These are phyloP conservation scores for Sporothrix inflata DNA, from an alignment of 2,329 filamentous ascomycete genomes.

Conservation along the genomic window DNA sequence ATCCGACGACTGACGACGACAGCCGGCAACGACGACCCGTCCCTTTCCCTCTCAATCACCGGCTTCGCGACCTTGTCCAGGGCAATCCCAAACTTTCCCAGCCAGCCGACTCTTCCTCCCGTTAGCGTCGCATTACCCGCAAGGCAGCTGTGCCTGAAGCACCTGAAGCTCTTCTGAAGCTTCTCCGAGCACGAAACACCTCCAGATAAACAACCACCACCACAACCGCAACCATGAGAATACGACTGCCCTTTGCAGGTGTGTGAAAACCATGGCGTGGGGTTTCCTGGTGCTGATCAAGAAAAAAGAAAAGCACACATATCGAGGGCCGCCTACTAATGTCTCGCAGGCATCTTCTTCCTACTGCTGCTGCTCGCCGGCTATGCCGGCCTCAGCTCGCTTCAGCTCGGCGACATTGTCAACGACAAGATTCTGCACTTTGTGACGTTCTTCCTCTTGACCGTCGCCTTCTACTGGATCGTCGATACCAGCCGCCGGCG, in stretches of 20 bases:
- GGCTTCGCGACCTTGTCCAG: background rate
- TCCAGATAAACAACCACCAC: conserved; percentile 29
- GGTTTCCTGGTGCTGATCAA: background rate
- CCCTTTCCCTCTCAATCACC: background rate
- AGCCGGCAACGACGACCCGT: background rate
- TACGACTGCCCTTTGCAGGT: conserved; percentile 89
- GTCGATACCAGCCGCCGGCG: conserved; percentile 87
- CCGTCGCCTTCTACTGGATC: conserved; percentile 93
- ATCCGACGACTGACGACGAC: background rate
- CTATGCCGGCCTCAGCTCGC: conserved; percentile 75
- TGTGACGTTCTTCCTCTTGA: conserved; percentile 87
- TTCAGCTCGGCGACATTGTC: conserved; percentile 60
- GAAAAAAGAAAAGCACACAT: background rate
- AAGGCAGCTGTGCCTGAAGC: conserved; percentile 6
- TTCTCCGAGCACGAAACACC: conserved; percentile 20
- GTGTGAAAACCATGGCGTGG: conserved; percentile 41
- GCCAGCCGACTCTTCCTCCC: background rate
- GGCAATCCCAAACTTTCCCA: background rate
- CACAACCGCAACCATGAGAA: conserved; percentile 64
- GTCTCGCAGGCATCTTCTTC: conserved; percentile 66
- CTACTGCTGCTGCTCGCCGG: conserved; percentile 73
- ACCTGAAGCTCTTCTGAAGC: background rate
- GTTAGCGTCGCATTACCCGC: background rate
- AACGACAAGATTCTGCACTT: conserved; percentile 92
- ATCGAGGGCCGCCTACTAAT: background rate